These are phyloP conservation scores for Trichoderma sp. DNA, from an alignment of 2,329 filamentous ascomycete species.

Conservation along the genomic window DNA sequence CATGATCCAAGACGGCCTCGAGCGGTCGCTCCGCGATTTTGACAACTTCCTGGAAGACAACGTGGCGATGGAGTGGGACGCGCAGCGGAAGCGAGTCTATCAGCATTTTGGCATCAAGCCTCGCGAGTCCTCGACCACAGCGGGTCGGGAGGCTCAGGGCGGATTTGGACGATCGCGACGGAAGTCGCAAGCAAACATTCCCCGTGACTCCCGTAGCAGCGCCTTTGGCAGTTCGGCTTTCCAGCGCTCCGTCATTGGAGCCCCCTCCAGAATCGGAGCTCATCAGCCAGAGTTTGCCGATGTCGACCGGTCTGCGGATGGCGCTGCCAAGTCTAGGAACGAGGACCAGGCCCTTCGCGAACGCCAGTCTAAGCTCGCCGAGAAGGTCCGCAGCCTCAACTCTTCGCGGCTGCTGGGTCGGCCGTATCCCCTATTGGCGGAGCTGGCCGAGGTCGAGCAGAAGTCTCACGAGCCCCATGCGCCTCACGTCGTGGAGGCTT, in stretches of 20 bases:
- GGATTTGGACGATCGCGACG: conserved; percentile 64
- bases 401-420: conserved; percentile 65
- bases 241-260: conserved; percentile 84
- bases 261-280: conserved; percentile 67
- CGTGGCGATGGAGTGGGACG: conserved; percentile 93
- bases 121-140: conserved; percentile 50
- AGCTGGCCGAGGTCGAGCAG: conserved; percentile 74
- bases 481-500: conserved; percentile 77
- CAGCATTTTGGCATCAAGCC: conserved; percentile 89
- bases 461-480: conserved; percentile 71
- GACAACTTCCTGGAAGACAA: conserved; percentile 93
- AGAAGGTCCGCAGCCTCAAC: conserved; percentile 80
- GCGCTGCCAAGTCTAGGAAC: conserved; percentile 49
- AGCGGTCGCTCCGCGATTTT: conserved; percentile 87
- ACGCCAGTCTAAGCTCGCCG: conserved; percentile 80
- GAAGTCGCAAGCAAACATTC: conserved; percentile 53
- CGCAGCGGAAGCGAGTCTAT: conserved; percentile 89
- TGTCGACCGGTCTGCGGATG: conserved; percentile 60
- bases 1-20: conserved; percentile 89
- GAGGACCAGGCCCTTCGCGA: conserved; percentile 79
- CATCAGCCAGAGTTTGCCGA: conserved; percentile 70
- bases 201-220: conserved; percentile 52
- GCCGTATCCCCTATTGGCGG: conserved; percentile 72
- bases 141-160: conserved; percentile 53
- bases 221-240: conserved; percentile 64